Evolutionary conservation across 176 grass and related monocot genomes (phyloP), one percentile per base, ranked within the genome.

Genomic region (Bothriochloa decipiens): DNA sequence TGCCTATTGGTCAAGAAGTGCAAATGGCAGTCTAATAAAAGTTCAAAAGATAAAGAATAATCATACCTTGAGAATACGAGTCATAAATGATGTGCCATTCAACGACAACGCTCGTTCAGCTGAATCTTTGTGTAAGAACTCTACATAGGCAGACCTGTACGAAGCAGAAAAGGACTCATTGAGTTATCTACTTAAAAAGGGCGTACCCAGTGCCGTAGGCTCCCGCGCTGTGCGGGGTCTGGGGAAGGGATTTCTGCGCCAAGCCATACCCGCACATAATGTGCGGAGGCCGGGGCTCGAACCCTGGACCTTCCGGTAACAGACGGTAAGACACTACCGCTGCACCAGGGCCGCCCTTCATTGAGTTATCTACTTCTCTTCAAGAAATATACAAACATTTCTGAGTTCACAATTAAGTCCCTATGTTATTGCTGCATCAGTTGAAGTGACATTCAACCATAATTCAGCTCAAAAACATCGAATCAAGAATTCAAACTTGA

Each of bases 31-130:
- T 3, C 41, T 26, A 76, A 23, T 25, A 72, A 42, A 42, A 66
- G 11, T 75, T 76, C 53, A 70, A 58, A 52, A 36, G 43, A 53
- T 7, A 41, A 17, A 17, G 3, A 80, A 79, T 25, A 28, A 84
- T 27, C 11, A 75, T 97, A 92, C 95, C 95, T 97, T 97, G 37
- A 97, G 86, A 82, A 97, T 84, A 8, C 95, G 92, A 11, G 95
- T 91, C 92, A 97, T 97, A 87, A 97, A 97, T 84, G 95, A 97
- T 50, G 95, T 97, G 25, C 95, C 95, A 87, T 94, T 97, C 61
- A 97, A 74, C 9, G 95, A 92, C 86, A 97, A 77, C 77, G 95
- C 95, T 43, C 76, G 78, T 39, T 97, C 95, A 84, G 95, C 92
- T 26, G 95, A 94, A 77, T 94, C 95, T 91, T 83, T 97, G 86